A percentile compares a stretch with the other conserved stretches of the same genome.
phyloP scores from a whole-genome alignment of 352 stramenopile species.

The Phytophthora melonis region DNA sequence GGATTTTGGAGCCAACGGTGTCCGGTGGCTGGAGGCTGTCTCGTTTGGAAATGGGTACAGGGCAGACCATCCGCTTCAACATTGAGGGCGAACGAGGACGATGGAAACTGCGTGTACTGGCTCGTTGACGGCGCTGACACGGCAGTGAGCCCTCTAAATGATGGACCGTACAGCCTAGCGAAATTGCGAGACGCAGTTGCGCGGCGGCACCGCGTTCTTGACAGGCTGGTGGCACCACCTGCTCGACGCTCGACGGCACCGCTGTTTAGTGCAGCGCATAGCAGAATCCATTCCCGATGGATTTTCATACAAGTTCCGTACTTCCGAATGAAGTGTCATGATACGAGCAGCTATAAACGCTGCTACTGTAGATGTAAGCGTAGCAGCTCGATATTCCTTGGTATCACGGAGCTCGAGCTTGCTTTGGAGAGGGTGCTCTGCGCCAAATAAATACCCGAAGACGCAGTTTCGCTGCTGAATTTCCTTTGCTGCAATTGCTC shows the following conservation, averaged over 20 bases:
- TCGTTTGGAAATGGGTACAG: background rate
- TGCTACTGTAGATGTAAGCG: no score
- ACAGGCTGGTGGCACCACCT: background rate
- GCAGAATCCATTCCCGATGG: background rate
- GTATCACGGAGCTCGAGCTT: no score
- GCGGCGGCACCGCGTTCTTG: background rate
- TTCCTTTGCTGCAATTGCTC: no score
- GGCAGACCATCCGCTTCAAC: background rate
- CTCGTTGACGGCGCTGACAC: no score
- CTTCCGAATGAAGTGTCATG: background rate
- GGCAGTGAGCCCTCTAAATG: background rate
- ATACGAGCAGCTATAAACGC: no score
- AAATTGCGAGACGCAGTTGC: background rate
- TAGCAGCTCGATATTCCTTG: no score
- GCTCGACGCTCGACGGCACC: background rate
- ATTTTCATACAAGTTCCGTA: background rate
- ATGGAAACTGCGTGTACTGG: no score
- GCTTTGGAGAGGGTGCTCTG: no score
- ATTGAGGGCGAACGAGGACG: background rate
- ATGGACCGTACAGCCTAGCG: background rate
- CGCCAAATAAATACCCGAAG: no score
- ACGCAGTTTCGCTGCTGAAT: no score
- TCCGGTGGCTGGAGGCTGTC: background rate
- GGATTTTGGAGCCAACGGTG: background rate
- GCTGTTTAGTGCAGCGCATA: no score